Percentiles rank a stretch among this genome's conserved stretches.
These are phyloP conservation scores for Schizopora paradoxa DNA, from an alignment of 1,284 basidiomycete genomes.

Conservation along the genomic window DNA sequence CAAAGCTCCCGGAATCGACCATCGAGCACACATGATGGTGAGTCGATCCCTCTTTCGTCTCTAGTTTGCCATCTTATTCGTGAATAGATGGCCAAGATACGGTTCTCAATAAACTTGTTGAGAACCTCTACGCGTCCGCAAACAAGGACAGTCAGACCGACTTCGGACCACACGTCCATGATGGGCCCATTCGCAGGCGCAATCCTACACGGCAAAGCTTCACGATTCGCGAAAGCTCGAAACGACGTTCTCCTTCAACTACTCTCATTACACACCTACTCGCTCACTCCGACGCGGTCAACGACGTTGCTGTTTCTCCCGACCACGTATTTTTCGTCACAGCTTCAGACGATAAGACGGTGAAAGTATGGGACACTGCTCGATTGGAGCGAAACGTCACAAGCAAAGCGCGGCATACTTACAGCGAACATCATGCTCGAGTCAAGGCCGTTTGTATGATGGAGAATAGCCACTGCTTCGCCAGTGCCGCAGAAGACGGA, in stretches of 20 bases:
- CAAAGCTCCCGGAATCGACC: constrained; percentile 44
- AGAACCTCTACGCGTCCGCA: constrained; percentile 86
- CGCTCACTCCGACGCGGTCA: constrained; percentile 79
- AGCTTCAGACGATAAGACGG: constrained; percentile 77
- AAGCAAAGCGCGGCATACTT: constrained; percentile 72
- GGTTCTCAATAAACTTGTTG: constrained; percentile 79
- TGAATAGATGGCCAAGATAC: constrained; percentile 76
- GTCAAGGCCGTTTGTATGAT: constrained; percentile 79
- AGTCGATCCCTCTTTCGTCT: too few species aligned
- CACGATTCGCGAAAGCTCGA: constrained; percentile 49
- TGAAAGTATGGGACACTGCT: constrained; percentile 82
- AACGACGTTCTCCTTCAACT: constrained; percentile 57
- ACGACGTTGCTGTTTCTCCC: constrained; percentile 81
- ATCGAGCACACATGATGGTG: constrained; percentile 11
- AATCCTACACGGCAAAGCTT: constrained; percentile 63
- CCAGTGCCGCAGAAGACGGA: constrained; percentile 82
- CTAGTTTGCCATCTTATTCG: constrained; percentile 8
- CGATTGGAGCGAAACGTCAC: constrained; percentile 77
- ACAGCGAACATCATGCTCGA: constrained; percentile 72
- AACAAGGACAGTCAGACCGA: constrained; percentile 80
- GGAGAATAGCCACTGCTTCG: constrained; percentile 83
- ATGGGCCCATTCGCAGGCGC: constrained; percentile 71
- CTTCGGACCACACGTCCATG: constrained; percentile 82
- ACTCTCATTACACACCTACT: constrained; percentile 81
- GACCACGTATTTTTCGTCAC: constrained; percentile 95